phyloP scores from a whole-genome alignment of 2,329 filamentous ascomycete species.

The Cordyceps fumosorosea region DNA sequence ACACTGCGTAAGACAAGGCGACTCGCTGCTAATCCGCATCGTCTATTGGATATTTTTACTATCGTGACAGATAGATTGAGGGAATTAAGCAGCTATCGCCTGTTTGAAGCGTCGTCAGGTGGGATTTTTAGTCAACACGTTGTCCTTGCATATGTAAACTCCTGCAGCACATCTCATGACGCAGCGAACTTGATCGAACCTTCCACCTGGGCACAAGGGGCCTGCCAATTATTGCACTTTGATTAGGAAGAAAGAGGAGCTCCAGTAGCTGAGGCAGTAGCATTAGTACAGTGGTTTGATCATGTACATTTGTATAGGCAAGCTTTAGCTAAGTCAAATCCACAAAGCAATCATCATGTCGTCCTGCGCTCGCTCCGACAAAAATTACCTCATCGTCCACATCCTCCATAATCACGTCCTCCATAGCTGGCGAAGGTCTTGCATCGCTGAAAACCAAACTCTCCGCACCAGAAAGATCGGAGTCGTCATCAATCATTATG shows the following conservation, averaged over 20 bases:
- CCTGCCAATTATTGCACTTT: background rate
- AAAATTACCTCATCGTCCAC: slow-evolving; percentile 7
- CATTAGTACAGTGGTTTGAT: background rate
- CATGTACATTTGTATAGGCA: background rate
- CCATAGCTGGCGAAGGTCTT: slow-evolving; percentile 20
- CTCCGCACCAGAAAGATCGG: slow-evolving; percentile 14
- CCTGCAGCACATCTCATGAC: background rate
- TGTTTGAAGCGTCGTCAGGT: background rate
- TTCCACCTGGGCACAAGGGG: background rate
- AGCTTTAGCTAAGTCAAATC: background rate
- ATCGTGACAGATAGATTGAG: background rate
- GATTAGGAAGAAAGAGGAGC: background rate
- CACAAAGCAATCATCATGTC: background rate
- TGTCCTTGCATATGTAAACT: background rate
- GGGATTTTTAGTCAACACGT: background rate
- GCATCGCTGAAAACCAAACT: slow-evolving; percentile 6
- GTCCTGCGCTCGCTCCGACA: background rate
- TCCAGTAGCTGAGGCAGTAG: background rate
- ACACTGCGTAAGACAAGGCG: background rate
- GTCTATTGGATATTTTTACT: background rate
- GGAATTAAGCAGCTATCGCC: background rate
- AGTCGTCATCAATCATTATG: slow-evolving; percentile 21
- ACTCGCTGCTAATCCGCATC: no score
- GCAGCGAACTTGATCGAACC: background rate
- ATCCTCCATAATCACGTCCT: slow-evolving; percentile 17